These are phyloP conservation scores for Tetracladium maxilliforme DNA, from an alignment of 2,329 filamentous ascomycete genomes.

Conservation along the genomic window DNA sequence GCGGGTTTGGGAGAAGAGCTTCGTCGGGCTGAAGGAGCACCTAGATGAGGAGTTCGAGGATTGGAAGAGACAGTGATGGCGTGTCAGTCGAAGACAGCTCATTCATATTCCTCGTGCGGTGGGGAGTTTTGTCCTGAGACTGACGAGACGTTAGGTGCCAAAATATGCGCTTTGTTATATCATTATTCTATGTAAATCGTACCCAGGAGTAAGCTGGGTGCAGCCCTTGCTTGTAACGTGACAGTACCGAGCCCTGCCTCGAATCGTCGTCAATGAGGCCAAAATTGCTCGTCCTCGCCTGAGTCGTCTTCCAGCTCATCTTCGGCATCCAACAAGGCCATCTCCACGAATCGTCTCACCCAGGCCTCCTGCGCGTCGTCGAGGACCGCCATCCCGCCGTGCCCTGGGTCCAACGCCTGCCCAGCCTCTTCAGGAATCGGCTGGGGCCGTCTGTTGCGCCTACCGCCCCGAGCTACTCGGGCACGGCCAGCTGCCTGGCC, in stretches of 20 bases:
- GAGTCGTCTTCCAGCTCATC: constrained; percentile 17
- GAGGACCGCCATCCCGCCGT: not conserved
- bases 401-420: constrained; percentile 3
- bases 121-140: no score
- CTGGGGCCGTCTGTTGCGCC: constrained; percentile 5
- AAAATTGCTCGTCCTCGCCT: constrained; percentile 30
- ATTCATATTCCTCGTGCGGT: no score
- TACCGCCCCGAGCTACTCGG: constrained; percentile 3
- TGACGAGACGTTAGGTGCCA: no score
- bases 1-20: constrained; percentile 56
- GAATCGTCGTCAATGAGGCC: no score
- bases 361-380: constrained; percentile 10
- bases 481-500: constrained; percentile 2
- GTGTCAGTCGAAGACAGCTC: not conserved
- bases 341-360: constrained; percentile 16
- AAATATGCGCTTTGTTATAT: no score
- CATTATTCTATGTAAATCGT: no score
- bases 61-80: constrained; percentile 51
- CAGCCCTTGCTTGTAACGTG: no score
- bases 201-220: no score
- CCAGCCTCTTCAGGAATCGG: constrained; percentile 3
- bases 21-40: constrained; percentile 62
- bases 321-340: constrained; percentile 17
- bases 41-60: constrained; percentile 57
- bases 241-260: no score